Percentiles rank a stretch among this genome's conserved stretches.
Conservation (phyloP, 176 grass and related monocot species). For the Bothriochloa decipiens region DNA sequence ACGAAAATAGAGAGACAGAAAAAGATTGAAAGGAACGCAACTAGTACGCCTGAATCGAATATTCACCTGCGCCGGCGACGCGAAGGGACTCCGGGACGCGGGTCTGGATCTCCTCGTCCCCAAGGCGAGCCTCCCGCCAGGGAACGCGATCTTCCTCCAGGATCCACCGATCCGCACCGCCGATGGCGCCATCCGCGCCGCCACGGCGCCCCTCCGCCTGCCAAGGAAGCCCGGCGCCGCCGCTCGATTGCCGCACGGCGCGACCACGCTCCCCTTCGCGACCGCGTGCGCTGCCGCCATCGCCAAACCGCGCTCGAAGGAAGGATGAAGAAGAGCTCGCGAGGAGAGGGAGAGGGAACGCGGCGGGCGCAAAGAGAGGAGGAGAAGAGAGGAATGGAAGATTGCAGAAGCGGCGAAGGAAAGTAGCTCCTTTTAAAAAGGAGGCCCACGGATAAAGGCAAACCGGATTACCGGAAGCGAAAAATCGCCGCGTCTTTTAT, state of each 20-base stretch:
- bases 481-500: slow-evolving; percentile 23
- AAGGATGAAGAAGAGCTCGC: neutral
- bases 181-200: slow-evolving; percentile 40
- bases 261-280: slow-evolving; percentile 47
- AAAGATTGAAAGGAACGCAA: neutral
- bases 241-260: slow-evolving; percentile 12
- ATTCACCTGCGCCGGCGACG: slow-evolving; percentile 61
- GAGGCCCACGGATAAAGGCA: slow-evolving; percentile 49
- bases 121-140: slow-evolving; percentile 54
- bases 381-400: neutral
- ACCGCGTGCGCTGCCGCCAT: slow-evolving; percentile 59
- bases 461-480: slow-evolving; percentile 18
- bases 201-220: slow-evolving; percentile 48
- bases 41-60: neutral
- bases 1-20: neutral
- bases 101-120: slow-evolving; percentile 48
- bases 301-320: slow-evolving; percentile 3
- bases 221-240: slow-evolving; percentile 4
- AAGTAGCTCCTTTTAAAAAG: slow-evolving; percentile 53
- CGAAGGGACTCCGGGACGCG: slow-evolving; percentile 35
- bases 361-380: neutral
- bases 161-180: slow-evolving; percentile 44
- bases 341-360: neutral
- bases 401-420: slow-evolving; percentile 53
- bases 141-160: slow-evolving; percentile 45